These are phyloP conservation scores for Grosmannia huntii DNA, from an alignment of 2,329 filamentous ascomycete genomes.

Conservation along the genomic window DNA sequence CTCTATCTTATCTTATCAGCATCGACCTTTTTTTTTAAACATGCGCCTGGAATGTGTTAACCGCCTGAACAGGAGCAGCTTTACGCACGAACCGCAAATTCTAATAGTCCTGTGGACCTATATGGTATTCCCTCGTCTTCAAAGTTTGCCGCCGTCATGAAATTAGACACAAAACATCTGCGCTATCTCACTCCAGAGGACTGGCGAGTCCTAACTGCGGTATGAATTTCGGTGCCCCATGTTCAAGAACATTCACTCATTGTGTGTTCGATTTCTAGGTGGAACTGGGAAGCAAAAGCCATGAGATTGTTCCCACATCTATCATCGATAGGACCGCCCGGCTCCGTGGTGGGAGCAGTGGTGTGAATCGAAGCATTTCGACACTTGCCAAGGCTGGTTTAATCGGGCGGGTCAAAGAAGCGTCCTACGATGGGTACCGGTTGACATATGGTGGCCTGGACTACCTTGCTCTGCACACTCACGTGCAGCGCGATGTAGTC, in stretches of 20 bases:
- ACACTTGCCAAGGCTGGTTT: conserved; percentile 82
- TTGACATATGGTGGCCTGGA: conserved; percentile 94
- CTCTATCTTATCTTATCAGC: conserved; percentile 8
- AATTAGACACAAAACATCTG: conserved; percentile 85
- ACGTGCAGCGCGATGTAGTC: conserved; percentile 65
- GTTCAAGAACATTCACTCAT: neutral
- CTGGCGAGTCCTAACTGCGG: conserved; percentile 87
- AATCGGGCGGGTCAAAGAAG: conserved; percentile 87
- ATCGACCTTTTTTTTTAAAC: neutral
- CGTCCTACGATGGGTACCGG: conserved; percentile 94
- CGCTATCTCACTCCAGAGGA: conserved; percentile 87
- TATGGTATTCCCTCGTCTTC: neutral
- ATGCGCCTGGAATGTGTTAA: neutral
- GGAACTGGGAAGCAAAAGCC: conserved; percentile 88
- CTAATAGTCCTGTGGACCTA: neutral
- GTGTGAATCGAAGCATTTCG: conserved; percentile 79
- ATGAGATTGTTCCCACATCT: conserved; percentile 88
- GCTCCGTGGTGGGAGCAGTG: conserved; percentile 62
- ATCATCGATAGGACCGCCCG: conserved; percentile 76
- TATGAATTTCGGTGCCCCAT: conserved; percentile 27
- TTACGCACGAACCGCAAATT: neutral
- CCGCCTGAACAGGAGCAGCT: neutral
- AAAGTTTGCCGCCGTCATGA: conserved; percentile 46
- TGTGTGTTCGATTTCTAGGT: conserved; percentile 41
- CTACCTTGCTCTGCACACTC: conserved; percentile 88